Percentiles rank a stretch among this genome's conserved stretches.
These are phyloP conservation scores for Colletotrichum sidae DNA, from an alignment of 2,329 filamentous ascomycete species.

Conservation along the genomic window DNA sequence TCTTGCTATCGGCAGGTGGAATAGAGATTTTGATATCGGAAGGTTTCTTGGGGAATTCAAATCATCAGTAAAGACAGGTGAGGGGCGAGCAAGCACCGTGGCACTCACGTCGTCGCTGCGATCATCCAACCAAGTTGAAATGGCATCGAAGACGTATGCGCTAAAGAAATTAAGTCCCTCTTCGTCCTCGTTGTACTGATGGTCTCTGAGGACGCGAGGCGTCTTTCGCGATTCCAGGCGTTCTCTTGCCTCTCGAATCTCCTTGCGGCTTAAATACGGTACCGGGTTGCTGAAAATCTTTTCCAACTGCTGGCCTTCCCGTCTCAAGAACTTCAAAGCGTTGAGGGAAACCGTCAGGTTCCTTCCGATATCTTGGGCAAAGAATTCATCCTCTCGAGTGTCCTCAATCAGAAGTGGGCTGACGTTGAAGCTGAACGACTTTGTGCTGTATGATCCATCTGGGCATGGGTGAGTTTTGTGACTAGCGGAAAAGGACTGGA, in stretches of 20 bases:
- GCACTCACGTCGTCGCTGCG: neutral
- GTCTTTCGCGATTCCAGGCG: neutral
- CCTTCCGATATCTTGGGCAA: conserved; percentile 43
- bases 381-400: conserved; percentile 3
- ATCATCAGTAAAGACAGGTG: neutral
- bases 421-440: conserved; percentile 47
- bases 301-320: conserved; percentile 42
- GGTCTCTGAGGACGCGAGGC: neutral
- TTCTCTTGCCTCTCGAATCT: conserved; percentile 5
- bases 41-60: neutral
- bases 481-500: neutral
- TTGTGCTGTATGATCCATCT: conserved; percentile 38
- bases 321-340: conserved; percentile 45
- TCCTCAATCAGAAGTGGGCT: conserved; percentile 43
- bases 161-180: neutral
- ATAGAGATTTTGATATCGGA: conserved; percentile 8
- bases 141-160: neutral
- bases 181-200: conserved; percentile 14
- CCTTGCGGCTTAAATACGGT: conserved; percentile 45
- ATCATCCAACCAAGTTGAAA: neutral
- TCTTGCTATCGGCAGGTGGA: conserved; percentile 10
- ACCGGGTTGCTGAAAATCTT: conserved; percentile 44
- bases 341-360: conserved; percentile 43
- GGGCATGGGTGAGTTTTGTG: conserved; percentile 27
- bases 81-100: neutral